These are phyloP conservation scores for Monosporozyma aerobia DNA, from an alignment of 805 yeast genomes.

Conservation along the genomic window DNA sequence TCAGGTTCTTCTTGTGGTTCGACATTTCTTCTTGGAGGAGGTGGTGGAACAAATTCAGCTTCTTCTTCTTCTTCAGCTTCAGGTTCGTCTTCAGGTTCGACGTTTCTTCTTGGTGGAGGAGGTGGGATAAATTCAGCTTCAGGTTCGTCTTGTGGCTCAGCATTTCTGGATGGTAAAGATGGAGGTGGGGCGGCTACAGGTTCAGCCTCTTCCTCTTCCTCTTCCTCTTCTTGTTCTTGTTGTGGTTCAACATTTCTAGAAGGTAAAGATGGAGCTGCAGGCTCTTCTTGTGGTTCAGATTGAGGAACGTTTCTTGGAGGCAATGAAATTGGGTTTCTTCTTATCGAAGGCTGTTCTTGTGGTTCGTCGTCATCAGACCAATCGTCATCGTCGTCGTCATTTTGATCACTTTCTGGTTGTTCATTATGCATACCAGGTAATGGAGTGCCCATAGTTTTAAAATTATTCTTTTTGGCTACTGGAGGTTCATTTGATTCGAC, in stretches of 20 bases:
- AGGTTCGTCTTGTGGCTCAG: conserved; percentile 7
- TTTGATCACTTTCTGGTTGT: conserved; percentile 16
- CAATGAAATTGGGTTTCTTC: conserved; percentile 8
- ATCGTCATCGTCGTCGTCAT: conserved; percentile 18
- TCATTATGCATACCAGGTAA: conserved; percentile 29
- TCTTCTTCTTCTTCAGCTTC: conserved; percentile 10
- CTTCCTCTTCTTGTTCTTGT: conserved; percentile 4
- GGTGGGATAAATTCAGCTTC: conserved; percentile 11
- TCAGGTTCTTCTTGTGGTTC: conserved; percentile 5
- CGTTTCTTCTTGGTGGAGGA: conserved; percentile 14
- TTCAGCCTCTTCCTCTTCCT: conserved; percentile 10
- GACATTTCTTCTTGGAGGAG: conserved; percentile 19
- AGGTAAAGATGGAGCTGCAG: conserved; percentile 1
- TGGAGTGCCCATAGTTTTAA: conserved; percentile 24
- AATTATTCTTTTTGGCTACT: conserved; percentile 7
- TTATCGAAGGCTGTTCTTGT: not conserved
- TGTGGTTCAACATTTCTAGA: conserved; percentile 1
- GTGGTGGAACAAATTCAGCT: conserved; percentile 17
- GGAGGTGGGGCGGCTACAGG: conserved; percentile 19
- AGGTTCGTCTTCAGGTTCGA: conserved; percentile 9
- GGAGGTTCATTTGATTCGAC: conserved; percentile 8
- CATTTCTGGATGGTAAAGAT: conserved; percentile 19
- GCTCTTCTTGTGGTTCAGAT: conserved; percentile 2
- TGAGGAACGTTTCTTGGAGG: conserved; percentile 5
- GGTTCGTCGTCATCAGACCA: conserved; percentile 24